Percentiles rank a stretch among this genome's conserved stretches.
Evolutionary conservation across 768 basidiomycete species (phyloP).

Genomic region (Suillus bovinus): DNA sequence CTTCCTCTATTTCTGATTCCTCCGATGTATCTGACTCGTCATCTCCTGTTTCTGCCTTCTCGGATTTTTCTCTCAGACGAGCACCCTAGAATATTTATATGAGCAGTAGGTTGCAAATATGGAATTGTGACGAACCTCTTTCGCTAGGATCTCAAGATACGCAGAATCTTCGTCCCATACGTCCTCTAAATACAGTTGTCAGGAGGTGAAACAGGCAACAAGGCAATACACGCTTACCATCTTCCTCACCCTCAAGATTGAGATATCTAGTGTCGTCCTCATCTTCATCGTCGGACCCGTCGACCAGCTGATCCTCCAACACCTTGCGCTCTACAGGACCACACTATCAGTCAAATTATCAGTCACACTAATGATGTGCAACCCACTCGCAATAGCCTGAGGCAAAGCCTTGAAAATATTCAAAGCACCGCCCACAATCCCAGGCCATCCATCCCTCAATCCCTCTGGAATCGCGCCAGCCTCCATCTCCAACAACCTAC

Average conservation of each 20-base stretch:
- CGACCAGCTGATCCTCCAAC: slow-evolving; percentile 51
- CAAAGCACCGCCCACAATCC: slow-evolving; percentile 69
- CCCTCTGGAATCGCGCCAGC: slow-evolving; percentile 53
- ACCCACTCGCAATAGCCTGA: slow-evolving; percentile 70
- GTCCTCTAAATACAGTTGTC: slow-evolving; percentile 52
- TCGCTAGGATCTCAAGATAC: slow-evolving; percentile 83
- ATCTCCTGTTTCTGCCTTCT: slow-evolving; percentile 37
- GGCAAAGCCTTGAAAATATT: slow-evolving; percentile 79
- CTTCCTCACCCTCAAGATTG: slow-evolving; percentile 65
- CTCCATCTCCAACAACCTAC: slow-evolving; percentile 73
- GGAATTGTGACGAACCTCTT: slow-evolving; percentile 52
- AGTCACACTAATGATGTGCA: slow-evolving; percentile 5
- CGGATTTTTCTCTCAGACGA: slow-evolving; percentile 66
- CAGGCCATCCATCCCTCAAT: slow-evolving; percentile 72
- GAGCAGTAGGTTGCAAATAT: slow-evolving; percentile 2
- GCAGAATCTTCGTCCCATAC: slow-evolving; percentile 91
- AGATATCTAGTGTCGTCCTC: slow-evolving; percentile 51
- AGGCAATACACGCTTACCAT: slow-evolving; percentile 40
- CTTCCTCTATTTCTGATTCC: slow-evolving; percentile 72
- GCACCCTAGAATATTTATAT: slow-evolving; percentile 50
- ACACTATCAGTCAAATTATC: slow-evolving; percentile 1
- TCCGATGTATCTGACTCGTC: slow-evolving; percentile 43
- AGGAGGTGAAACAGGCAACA: background rate
- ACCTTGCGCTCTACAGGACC: slow-evolving; percentile 52
- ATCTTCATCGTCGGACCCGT: slow-evolving; percentile 46